Evolutionary conservation across 2,329 filamentous ascomycete species (phyloP).

Genomic region (Ceratocystis smalleyi): DNA sequence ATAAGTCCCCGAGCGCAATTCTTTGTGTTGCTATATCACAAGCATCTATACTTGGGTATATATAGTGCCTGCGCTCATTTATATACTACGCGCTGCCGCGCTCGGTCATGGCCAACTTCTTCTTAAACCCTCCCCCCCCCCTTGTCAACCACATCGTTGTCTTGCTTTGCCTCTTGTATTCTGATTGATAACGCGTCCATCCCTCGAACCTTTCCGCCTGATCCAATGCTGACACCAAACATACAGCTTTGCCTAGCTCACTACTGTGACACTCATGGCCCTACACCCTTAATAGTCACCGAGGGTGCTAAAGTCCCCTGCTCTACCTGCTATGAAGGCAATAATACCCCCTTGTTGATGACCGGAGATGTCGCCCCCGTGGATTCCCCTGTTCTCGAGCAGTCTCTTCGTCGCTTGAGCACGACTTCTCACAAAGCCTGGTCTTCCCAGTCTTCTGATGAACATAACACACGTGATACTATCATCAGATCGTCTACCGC

Average conservation of each 20-base stretch:
- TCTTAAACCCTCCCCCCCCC: neutral
- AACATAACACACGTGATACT: slow-evolving; percentile 24
- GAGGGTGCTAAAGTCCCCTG: slow-evolving; percentile 49
- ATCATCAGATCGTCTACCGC: slow-evolving; percentile 28
- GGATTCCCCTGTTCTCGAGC: slow-evolving; percentile 8
- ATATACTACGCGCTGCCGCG: neutral
- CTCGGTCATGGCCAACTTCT: neutral
- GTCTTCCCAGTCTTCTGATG: slow-evolving; percentile 6
- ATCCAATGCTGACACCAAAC: slow-evolving; percentile 16
- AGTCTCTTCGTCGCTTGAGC: slow-evolving; percentile 8
- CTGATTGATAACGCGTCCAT: neutral
- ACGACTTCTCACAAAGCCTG: neutral
- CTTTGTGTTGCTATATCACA: neutral
- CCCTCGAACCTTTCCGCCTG: neutral
- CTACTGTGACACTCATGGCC: slow-evolving; percentile 55
- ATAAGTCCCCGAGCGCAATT: neutral
- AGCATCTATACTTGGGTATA: neutral
- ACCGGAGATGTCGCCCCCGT: slow-evolving; percentile 4
- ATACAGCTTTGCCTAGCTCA: slow-evolving; percentile 53
- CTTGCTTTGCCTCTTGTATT: neutral
- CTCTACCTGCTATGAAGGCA: slow-evolving; percentile 39
- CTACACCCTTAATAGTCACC: slow-evolving; percentile 54
- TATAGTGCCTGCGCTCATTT: slow-evolving; percentile 1
- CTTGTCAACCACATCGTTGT: neutral
- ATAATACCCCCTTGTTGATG: slow-evolving; percentile 23